Evolutionary conservation across 176 grass and related monocot genomes (phyloP), one percentile per base, ranked within the genome.

Genomic region (Pontederia paniculata): DNA sequence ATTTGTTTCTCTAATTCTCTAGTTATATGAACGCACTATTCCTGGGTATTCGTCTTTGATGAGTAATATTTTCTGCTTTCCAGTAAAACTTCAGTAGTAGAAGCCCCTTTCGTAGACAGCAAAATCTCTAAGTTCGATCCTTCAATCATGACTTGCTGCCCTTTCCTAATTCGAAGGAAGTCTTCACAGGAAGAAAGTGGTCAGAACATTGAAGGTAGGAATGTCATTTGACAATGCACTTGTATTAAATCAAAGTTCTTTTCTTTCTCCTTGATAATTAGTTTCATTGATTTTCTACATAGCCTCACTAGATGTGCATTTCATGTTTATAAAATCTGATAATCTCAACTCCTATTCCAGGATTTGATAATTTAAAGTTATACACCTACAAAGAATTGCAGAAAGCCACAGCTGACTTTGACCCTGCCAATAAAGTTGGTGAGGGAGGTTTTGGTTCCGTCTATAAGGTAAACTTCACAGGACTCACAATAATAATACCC

Each of bases 401-500:
- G 41, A 66, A 37, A 20, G 63, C 47, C 0, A 66, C 63, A 1
- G 63, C 23, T 50, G 48, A 42, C 19, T 66, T 66, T 51, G 51
- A 48, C 43, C 9, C 1, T 2, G 9, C 20, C 48, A 66, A 66
- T 37, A 66, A 66, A 37, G 23, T 66, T 51, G 63, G 63, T 28
- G 63, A 66, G 48, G 63, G 63, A 52, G 63, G 63, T 52, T 66
- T 66, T 66, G 63, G 63, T 37, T 66, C 63, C 18, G 63, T 66
- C 47, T 66, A 66, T 48, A 52, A 51, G 63, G 63, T 66, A 52
- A 62, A 13, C 0, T 51, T 52, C 10, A 10, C 31, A 16, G 47
- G 14, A 51, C 10, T 50, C 11, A 7, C 9, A 52, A 51, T 42
- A 66, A 17, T 14, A 23, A 41, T 21, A 42, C 9, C 14, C 14